Evolutionary conservation across 495 filamentous ascomycete species (phyloP).

Genomic region (Talaromyces adpressus): DNA sequence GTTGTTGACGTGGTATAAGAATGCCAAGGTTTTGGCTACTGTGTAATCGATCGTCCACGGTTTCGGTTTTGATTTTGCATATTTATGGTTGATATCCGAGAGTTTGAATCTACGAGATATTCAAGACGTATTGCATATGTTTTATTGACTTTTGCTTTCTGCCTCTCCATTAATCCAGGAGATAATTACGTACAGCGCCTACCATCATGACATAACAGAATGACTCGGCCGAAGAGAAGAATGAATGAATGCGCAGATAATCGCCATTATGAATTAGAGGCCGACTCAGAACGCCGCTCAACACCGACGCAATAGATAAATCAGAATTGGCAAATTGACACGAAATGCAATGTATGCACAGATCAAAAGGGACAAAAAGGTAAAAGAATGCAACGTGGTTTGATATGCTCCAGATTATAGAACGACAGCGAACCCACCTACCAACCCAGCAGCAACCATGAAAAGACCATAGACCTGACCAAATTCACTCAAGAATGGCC

Average conservation of each 20-base stretch:
- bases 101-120: not conserved
- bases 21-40: conserved; percentile 81
- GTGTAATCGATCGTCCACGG: too few relatives aligned
- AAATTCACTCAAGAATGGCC: conserved; percentile 39
- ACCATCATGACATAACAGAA: not conserved
- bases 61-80: too few relatives aligned
- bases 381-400: not conserved
- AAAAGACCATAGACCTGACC: conserved; percentile 52
- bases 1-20: conserved; percentile 87
- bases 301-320: not conserved
- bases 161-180: not conserved
- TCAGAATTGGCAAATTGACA: not conserved
- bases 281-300: conserved; percentile 1
- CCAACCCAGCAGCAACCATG: conserved; percentile 48
- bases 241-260: not conserved
- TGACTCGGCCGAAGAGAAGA: not conserved
- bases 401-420: conserved; percentile 30
- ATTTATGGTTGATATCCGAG: not conserved
- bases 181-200: not conserved
- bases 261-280: not conserved
- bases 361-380: not conserved
- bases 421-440: conserved; percentile 57
- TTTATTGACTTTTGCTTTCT: not conserved
- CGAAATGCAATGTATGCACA: conserved; percentile 3
- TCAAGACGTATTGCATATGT: not conserved